A percentile compares a stretch with the other conserved stretches of the same genome.
Evolutionary conservation across 129 eudicot genomes (phyloP).

Genomic region (Arctium minus): DNA sequence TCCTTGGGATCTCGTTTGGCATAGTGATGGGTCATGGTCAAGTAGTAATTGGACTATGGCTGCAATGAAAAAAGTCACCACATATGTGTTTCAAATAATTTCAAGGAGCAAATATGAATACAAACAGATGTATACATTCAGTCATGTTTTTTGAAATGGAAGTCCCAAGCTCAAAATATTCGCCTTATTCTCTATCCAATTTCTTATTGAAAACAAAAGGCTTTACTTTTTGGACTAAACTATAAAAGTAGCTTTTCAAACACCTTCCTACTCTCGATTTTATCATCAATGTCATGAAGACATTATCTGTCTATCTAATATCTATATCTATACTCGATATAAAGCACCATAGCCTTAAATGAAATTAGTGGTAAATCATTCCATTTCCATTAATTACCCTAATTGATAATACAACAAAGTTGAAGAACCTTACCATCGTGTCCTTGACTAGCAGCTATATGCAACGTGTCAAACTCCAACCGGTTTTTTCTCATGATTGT

Average conservation of each 20-base stretch:
- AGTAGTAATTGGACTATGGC: slow-evolving; percentile 73
- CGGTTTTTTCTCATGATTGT: slow-evolving; percentile 44
- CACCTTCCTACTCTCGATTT: not conserved
- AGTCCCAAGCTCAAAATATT: not conserved
- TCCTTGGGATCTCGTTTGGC: slow-evolving; percentile 57
- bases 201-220: not conserved
- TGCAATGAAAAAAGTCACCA: slow-evolving; percentile 32
- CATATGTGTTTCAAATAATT: not conserved
- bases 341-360: not conserved
- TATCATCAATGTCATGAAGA: not conserved
- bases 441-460: slow-evolving; percentile 73
- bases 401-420: slow-evolving; percentile 4
- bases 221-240: not conserved
- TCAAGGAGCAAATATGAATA: not conserved
- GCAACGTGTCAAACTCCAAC: slow-evolving; percentile 61
- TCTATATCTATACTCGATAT: not conserved
- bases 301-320: not conserved
- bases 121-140: not conserved
- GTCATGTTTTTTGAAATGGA: not conserved
- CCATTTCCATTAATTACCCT: not conserved
- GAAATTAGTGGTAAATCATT: not conserved
- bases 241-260: not conserved
- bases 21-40: slow-evolving; percentile 57
- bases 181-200: not conserved
- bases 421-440: slow-evolving; percentile 53